Evolutionary conservation across 2,329 filamentous ascomycete genomes (phyloP), one percentile per base, ranked within the genome.

Genomic region (Aplosporella prunicola): DNA sequence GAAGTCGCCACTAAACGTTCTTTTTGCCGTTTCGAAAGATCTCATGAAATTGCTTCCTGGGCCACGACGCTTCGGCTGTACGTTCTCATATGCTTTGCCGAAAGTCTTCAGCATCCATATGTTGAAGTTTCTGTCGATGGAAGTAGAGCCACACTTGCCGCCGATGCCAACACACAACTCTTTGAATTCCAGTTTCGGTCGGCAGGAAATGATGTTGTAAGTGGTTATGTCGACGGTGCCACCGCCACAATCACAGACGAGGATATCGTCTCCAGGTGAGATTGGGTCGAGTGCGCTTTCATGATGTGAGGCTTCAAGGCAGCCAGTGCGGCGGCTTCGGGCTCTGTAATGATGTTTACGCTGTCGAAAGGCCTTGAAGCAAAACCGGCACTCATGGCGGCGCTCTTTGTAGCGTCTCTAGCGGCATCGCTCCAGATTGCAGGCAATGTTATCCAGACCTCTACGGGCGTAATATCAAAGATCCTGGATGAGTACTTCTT

Each of bases 1-100:
- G 3, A 14, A 5, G 10, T 24, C 18, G 9, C 37, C 34, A 11
- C 39, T 49, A 38, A 60, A 62, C 20, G 51, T 44, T 8, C 44
- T 40, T 30, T 62, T 62, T 26, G 47, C 15, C 0, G 40, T 28
- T 30, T 62, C 58, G 25, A 60, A 62, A 3, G 46, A 42, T 13
- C 49, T 48, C 57, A 61, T 62, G 27, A 61, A 56, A 5, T 40
- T 18, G 27, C 53, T 57, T 9, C 56, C 55, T 1, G 52, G 46
- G 1, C 51, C 50, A 13, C 44, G 55, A 32, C 49, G 45, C 22
- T 48, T 43, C 2, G 41, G 15, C 2, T 43, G 36, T 9, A 62
- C 29, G 5, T 32, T 17, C 5, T 48, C 43, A 42, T 59, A 62
- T 0, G 47, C 47, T 4, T 31, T 17, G 0, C 55, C 56, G 39